These are phyloP conservation scores for Tylopilus sp. DNA, from an alignment of 1,284 basidiomycete species.

Conservation along the genomic window DNA sequence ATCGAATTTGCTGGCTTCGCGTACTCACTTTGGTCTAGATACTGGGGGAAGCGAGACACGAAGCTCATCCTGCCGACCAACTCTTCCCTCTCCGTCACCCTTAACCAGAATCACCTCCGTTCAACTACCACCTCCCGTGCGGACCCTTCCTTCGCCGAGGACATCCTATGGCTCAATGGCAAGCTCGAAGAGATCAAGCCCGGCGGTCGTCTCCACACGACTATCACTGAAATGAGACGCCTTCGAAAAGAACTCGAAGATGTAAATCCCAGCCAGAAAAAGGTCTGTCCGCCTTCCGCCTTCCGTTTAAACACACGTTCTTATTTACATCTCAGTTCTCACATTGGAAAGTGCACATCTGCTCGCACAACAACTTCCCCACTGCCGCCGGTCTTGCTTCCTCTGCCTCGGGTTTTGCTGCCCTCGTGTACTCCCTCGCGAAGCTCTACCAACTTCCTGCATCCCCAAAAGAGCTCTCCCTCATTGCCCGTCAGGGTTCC, in stretches of 20 bases:
- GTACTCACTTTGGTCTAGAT: conserved; percentile 61
- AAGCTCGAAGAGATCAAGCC: conserved; percentile 90
- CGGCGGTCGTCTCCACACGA: conserved; percentile 84
- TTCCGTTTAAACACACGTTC: conserved; percentile 8
- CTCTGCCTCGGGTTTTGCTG: conserved; percentile 97
- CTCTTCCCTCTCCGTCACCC: conserved; percentile 96
- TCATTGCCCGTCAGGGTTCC: conserved; percentile 96
- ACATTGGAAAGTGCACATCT: conserved; percentile 83
- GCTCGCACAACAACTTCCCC: conserved; percentile 98
- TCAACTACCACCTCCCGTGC: conserved; percentile 95
- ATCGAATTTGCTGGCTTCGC: conserved; percentile 18
- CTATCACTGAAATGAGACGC: conserved; percentile 90
- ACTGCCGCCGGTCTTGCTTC: conserved; percentile 98
- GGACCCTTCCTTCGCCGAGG: conserved; percentile 73
- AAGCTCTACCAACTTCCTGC: conserved; percentile 88
- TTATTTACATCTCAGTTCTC: conserved; percentile 66
- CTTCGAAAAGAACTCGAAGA: conserved; percentile 84
- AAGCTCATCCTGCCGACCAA: conserved; percentile 97
- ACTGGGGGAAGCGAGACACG: conserved; percentile 99
- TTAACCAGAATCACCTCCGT: conserved; percentile 95
- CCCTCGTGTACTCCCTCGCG: conserved; percentile 91
- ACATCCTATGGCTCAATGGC: conserved; percentile 96
- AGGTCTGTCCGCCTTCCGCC: conserved; percentile 59
- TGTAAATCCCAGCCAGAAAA: conserved; percentile 68
- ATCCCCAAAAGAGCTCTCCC: conserved; percentile 79